These are phyloP conservation scores for Schizophyllum commune DNA, from an alignment of 1,284 basidiomycete genomes.

Conservation along the genomic window DNA sequence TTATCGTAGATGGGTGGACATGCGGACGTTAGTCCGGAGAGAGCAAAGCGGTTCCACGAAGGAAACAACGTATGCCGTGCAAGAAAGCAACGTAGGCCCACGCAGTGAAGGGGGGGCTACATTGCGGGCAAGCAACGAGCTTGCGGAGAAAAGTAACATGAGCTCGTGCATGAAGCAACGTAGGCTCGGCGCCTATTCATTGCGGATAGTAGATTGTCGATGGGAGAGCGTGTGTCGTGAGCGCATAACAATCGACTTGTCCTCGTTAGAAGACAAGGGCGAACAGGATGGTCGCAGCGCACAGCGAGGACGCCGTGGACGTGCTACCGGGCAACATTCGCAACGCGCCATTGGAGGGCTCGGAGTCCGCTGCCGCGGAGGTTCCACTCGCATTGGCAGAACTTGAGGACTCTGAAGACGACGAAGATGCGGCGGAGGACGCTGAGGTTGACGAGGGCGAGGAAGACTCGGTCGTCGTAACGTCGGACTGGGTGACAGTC, in stretches of 20 bases:
- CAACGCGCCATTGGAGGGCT: neutral
- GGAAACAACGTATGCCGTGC: too few species aligned
- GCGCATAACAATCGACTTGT: neutral
- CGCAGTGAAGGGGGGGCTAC: too few species aligned
- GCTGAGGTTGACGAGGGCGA: slow-evolving; percentile 6
- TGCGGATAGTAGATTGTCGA: neutral
- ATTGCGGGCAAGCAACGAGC: too few species aligned
- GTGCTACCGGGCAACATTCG: neutral
- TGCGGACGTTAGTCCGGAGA: too few species aligned
- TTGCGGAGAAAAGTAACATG: too few species aligned
- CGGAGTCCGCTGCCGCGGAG: neutral
- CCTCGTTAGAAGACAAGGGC: neutral
- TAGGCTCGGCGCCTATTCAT: neutral
- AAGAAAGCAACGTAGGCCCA: too few species aligned
- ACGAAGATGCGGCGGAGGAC: neutral
- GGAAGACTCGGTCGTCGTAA: slow-evolving; percentile 1
- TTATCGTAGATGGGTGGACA: too few species aligned
- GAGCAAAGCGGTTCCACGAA: too few species aligned
- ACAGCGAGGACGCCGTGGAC: neutral
- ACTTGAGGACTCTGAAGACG: neutral
- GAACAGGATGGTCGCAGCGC: neutral
- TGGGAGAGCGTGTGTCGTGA: too few species aligned
- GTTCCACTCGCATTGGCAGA: neutral
- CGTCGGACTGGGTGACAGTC: neutral
- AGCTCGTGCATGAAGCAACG: too few species aligned